phyloP scores from a whole-genome alignment of 2,329 filamentous ascomycete genomes.

The Emergomyces africanus region DNA sequence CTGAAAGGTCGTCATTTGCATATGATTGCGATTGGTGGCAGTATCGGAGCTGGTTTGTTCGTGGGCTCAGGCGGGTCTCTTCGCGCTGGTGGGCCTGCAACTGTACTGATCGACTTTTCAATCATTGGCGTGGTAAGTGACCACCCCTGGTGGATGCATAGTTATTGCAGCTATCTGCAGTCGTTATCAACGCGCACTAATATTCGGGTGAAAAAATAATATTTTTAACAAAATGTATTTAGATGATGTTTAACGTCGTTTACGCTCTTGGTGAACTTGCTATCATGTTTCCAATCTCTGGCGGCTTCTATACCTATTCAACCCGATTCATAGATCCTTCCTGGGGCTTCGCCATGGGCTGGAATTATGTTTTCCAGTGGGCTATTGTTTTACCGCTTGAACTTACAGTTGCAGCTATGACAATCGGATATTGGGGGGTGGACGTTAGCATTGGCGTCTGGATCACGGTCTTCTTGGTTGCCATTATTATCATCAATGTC shows the following conservation, averaged over 20 bases:
- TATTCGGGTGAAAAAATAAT: too few relatives aligned
- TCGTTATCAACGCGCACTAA: background rate
- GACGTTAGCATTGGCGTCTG: slow-evolving; percentile 25
- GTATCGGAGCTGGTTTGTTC: slow-evolving; percentile 25
- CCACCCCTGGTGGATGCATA: background rate
- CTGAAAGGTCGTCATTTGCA: slow-evolving; percentile 25
- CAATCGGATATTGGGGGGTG: slow-evolving; percentile 57
- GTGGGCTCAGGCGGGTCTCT: slow-evolving; percentile 28
- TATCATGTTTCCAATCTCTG: slow-evolving; percentile 49
- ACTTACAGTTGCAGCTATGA: slow-evolving; percentile 68
- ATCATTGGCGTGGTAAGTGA: slow-evolving; percentile 35
- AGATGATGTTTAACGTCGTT: slow-evolving; percentile 47
- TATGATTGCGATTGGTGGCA: slow-evolving; percentile 27
- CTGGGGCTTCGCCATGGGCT: slow-evolving; percentile 36
- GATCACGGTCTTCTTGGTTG: slow-evolving; percentile 60
- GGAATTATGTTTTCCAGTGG: slow-evolving; percentile 68
- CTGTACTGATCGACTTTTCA: slow-evolving; percentile 33
- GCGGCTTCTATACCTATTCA: slow-evolving; percentile 50
- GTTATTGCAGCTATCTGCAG: background rate
- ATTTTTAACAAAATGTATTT: background rate
- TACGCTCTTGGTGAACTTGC: slow-evolving; percentile 50
- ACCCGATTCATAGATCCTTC: slow-evolving; percentile 50
- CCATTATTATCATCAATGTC: slow-evolving; percentile 64
- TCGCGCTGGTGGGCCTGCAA: slow-evolving; percentile 24
- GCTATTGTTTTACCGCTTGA: slow-evolving; percentile 68